Evolutionary conservation across 2,329 filamentous ascomycete genomes (phyloP), one percentile per base, ranked within the genome.

Genomic region (Fusarium globosum): DNA sequence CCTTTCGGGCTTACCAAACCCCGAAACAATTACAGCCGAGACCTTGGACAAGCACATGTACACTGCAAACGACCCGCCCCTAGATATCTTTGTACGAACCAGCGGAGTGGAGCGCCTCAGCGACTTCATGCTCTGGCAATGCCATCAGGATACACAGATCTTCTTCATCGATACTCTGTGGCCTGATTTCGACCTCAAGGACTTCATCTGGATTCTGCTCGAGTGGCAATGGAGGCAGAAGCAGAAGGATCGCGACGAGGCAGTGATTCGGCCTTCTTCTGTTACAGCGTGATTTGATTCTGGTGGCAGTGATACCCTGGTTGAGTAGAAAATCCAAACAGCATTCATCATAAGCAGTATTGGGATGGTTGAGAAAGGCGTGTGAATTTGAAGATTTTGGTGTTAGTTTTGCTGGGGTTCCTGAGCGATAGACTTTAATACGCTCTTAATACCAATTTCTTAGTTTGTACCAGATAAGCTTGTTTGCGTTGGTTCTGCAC

Each of bases 61-160:
- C 83, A 98, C 96, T 8, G 90, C 92, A 55, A 90, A 91, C 60
- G 92, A 93, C 71, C 96, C 96, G 21, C 96, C 96, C 2, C 85
- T 98, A 46, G 96, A 99, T 79, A 88, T 99, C 18, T 91, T 99
- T 61, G 89, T 99, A 57, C 91, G 96, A 57, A 99, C 96, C 9
- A 98, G 95, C 71, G 96, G 95, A 35, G 96, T 99, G 20, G 93
- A 95, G 82, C 89, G 96, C 55, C 86, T 99, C 67, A 98, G 95
- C 80, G 96, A 99, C 81, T 99, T 98, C 78, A 96, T 99, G 95
- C 90, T 99, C 39, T 99, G 96, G 96, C 96, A 99, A 83, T 96
- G 94, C 78, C 95, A 98, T 80, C 90, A 97, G 79, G 88, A 96
- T 72, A 98, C 96, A 1, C 93, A 97, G 68, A 93, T 99, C 73